A percentile compares a stretch with the other conserved stretches of the same genome.
phyloP scores from a whole-genome alignment of 257 asterid genomes.

The Rhazya stricta region DNA sequence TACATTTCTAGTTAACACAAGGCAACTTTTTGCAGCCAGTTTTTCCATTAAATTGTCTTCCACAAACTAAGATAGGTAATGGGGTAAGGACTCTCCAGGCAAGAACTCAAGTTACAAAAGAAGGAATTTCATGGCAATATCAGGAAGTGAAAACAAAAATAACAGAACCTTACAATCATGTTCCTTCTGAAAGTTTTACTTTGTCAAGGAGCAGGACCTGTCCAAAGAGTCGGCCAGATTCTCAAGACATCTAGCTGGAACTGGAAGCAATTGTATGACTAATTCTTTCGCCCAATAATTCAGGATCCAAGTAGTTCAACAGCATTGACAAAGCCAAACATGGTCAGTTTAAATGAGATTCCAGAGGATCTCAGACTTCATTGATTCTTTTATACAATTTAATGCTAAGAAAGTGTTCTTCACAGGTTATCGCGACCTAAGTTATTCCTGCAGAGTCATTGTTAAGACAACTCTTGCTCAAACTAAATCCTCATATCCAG shows the following conservation, averaged over 20 bases:
- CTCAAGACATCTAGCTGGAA: neutral
- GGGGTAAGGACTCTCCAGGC: neutral
- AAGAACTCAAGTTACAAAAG: neutral
- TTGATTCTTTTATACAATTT: neutral
- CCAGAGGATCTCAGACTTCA: neutral
- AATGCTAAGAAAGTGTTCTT: neutral
- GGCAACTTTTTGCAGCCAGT: neutral
- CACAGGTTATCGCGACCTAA: neutral
- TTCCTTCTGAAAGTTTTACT: neutral
- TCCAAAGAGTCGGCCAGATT: neutral
- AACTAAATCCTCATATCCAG: neutral
- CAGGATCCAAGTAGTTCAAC: neutral
- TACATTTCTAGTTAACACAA: neutral
- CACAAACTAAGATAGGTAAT: neutral
- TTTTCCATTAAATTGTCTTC: neutral
- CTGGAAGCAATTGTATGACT: neutral
- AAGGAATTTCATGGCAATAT: neutral
- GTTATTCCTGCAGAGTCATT: neutral
- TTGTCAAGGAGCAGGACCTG: neutral
- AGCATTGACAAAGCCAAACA: neutral
- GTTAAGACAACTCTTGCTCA: neutral
- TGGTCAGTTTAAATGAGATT: neutral
- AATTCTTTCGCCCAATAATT: neutral
- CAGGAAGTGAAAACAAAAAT: neutral
- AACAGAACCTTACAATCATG: neutral